These are phyloP conservation scores for Podochytrium sp. DNA, from an alignment of 192 early-diverging fungal species.

Conservation along the genomic window DNA sequence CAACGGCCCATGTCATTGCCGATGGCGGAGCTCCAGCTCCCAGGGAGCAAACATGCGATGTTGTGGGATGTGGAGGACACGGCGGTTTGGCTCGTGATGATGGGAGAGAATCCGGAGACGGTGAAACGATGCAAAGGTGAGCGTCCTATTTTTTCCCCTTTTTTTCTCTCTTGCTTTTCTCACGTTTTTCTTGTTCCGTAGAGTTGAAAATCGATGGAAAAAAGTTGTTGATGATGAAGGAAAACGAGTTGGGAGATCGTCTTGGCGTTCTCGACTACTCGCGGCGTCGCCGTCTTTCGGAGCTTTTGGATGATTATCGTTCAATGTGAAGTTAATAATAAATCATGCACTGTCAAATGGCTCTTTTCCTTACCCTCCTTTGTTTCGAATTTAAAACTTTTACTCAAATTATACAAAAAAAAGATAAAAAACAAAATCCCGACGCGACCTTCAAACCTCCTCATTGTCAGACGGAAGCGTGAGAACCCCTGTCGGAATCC, in stretches of 20 bases:
- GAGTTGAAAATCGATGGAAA: constrained; percentile 21
- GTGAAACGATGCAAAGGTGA: constrained; percentile 7
- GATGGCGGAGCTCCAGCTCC: not conserved
- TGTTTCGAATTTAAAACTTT: too few relatives aligned
- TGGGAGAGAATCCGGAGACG: constrained; percentile 9
- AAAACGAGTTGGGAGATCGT: constrained; percentile 2
- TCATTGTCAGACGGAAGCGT: too few relatives aligned
- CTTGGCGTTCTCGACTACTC: constrained; percentile 2
- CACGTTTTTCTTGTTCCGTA: too few relatives aligned
- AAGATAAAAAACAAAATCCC: too few relatives aligned
- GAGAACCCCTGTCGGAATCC: too few relatives aligned
- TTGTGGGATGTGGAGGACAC: constrained; percentile 28
- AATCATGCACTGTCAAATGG: too few relatives aligned
- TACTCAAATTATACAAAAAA: too few relatives aligned
- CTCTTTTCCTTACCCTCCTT: too few relatives aligned
- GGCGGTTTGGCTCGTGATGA: constrained; percentile 16
- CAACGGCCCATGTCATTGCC: constrained; percentile 2
- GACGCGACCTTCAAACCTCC: too few relatives aligned
- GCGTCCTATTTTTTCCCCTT: not conserved
- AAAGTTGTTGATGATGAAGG: not conserved
- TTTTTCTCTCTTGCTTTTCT: not conserved
- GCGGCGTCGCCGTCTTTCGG: not conserved
- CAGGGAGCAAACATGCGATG: constrained; percentile 22
- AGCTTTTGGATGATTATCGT: constrained; percentile 25
- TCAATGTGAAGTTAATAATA: not conserved